These are phyloP conservation scores for Medicago arabica DNA, from an alignment of 306 rosid genomes.

Conservation along the genomic window DNA sequence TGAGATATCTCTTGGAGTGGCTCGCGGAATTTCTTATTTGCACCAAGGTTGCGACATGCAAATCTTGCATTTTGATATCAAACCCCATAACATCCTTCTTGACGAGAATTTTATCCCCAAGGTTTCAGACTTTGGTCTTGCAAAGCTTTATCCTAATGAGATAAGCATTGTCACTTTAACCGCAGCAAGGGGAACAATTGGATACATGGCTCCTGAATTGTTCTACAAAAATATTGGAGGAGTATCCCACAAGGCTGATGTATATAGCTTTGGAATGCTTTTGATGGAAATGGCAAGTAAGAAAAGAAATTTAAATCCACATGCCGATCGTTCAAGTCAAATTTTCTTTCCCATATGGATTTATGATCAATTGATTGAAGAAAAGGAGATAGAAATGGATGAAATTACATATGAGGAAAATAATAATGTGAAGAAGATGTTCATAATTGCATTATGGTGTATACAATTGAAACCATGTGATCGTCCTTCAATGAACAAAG, in stretches of 20 bases:
- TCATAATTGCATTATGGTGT: background rate
- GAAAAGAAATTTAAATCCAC: too few relatives aligned
- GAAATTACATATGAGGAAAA: background rate
- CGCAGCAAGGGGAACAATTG: too few relatives aligned
- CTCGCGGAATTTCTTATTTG: background rate
- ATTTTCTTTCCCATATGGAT: background rate
- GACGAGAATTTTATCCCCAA: background rate
- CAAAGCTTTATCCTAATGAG: too few relatives aligned
- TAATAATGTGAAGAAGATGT: background rate
- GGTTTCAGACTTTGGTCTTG: too few relatives aligned
- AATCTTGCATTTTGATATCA: background rate
- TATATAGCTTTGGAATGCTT: too few relatives aligned
- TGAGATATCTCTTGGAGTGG: background rate
- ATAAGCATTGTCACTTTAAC: too few relatives aligned
- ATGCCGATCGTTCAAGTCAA: background rate
- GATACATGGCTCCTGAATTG: too few relatives aligned
- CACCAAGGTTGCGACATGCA: conserved; percentile 1
- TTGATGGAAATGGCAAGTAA: too few relatives aligned
- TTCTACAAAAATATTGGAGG: too few relatives aligned
- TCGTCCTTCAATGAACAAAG: background rate
- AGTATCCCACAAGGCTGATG: too few relatives aligned
- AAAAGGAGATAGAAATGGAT: background rate
- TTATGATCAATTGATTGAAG: background rate
- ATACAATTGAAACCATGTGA: background rate
- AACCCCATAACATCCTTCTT: background rate